phyloP scores from a whole-genome alignment of 805 yeast genomes.

The Blastobotrys parvus region DNA sequence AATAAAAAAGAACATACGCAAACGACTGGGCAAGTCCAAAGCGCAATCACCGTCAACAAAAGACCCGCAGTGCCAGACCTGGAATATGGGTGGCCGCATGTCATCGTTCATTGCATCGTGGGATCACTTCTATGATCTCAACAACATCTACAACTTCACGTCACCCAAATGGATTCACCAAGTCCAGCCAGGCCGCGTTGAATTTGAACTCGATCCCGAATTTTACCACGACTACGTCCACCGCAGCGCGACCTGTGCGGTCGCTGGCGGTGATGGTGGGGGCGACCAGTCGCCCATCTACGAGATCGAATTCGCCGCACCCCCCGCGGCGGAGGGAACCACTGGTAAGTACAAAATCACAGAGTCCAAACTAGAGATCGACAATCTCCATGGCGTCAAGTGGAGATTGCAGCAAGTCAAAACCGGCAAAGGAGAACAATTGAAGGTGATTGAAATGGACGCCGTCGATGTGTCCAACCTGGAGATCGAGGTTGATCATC shows the following conservation, averaged over 20 bases:
- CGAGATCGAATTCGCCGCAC: conserved; percentile 4
- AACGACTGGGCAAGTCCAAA: background rate
- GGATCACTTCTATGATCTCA: conserved; percentile 24
- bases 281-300: background rate
- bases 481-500: conserved; percentile 1
- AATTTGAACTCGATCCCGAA: conserved; percentile 11
- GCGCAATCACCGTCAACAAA: background rate
- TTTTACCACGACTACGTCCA: conserved; percentile 15
- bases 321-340: conserved; percentile 1
- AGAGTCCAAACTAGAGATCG: conserved; percentile 3
- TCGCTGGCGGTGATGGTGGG: no score
- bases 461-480: conserved; percentile 1
- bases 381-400: conserved; percentile 7
- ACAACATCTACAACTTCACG: conserved; percentile 15
- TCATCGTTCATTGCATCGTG: conserved; percentile 30
- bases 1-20: background rate
- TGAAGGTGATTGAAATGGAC: conserved; percentile 5
- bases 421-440: background rate
- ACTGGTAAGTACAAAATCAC: background rate
- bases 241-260: conserved; percentile 8
- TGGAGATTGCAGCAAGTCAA: conserved; percentile 2
- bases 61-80: conserved; percentile 2
- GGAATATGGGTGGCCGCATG: conserved; percentile 1
- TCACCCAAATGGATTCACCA: conserved; percentile 13
- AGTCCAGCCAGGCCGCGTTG: background rate